phyloP scores from a whole-genome alignment of 306 rosid species.

The Cucumis hystrix region DNA sequence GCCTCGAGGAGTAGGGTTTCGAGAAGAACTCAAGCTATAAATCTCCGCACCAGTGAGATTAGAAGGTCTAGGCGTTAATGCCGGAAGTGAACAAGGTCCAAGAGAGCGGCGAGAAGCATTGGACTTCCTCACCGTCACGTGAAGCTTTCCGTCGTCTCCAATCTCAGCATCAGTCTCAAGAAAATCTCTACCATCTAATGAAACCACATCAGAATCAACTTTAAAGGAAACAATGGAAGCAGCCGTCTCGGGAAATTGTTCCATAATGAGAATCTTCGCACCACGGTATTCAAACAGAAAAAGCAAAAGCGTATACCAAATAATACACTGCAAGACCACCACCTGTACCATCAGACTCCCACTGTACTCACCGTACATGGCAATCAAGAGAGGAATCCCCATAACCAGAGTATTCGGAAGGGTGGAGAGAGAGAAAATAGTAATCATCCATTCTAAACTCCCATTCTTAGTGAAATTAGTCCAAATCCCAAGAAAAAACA shows the following conservation, averaged over 20 bases:
- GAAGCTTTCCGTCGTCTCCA: constrained; percentile 86
- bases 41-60: constrained; percentile 96
- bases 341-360: constrained; percentile 85
- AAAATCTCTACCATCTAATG: constrained; percentile 79
- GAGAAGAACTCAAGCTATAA: constrained; percentile 76
- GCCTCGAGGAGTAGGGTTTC: constrained; percentile 87
- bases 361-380: constrained; percentile 62
- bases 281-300: constrained; percentile 91
- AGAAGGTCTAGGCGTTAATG: constrained; percentile 81
- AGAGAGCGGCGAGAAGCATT: constrained; percentile 69
- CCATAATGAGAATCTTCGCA: constrained; percentile 83
- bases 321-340: constrained; percentile 87
- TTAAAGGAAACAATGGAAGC: constrained; percentile 92
- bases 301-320: constrained; percentile 86
- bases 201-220: constrained; percentile 93
- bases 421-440: constrained; percentile 88
- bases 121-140: constrained; percentile 76
- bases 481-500: constrained; percentile 47
- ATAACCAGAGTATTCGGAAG: constrained; percentile 86
- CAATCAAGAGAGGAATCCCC: constrained; percentile 84
- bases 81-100: constrained; percentile 19
- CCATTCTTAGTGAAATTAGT: constrained; percentile 69
- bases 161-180: constrained; percentile 89
- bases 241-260: constrained; percentile 95
- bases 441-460: constrained; percentile 91